phyloP scores from a whole-genome alignment of 108 stramenopile species.

The Cylindrotheca closterium region DNA sequence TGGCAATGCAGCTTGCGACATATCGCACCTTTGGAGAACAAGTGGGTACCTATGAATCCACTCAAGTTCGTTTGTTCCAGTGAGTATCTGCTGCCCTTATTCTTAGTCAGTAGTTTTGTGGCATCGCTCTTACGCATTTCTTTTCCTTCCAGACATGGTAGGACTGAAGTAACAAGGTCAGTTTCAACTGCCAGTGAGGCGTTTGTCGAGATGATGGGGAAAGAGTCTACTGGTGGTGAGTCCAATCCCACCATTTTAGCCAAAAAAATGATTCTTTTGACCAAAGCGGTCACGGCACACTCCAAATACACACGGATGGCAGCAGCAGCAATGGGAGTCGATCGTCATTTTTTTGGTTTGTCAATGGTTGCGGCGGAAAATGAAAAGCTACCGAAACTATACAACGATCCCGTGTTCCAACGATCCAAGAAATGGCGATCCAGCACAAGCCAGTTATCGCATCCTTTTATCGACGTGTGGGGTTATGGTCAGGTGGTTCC shows the following conservation, averaged over 20 bases:
- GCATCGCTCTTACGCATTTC: too few species aligned
- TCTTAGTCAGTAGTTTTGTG: too few species aligned
- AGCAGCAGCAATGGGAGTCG: constrained; percentile 72
- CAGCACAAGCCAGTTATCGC: constrained; percentile 72
- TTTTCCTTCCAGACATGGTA: constrained; percentile 57
- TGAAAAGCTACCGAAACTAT: constrained; percentile 57
- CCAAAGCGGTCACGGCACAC: constrained; percentile 58
- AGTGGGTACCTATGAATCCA: constrained; percentile 78
- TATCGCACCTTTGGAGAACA: constrained; percentile 65
- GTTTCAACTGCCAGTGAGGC: constrained; percentile 45
- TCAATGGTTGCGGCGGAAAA: constrained; percentile 44
- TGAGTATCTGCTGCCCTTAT: neutral
- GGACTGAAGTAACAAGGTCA: constrained; percentile 76
- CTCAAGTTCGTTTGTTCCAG: constrained; percentile 70
- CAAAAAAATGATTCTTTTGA: constrained; percentile 58
- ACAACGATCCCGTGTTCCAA: constrained; percentile 57
- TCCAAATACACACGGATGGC: constrained; percentile 63
- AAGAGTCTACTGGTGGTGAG: constrained; percentile 25
- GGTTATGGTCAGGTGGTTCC: constrained; percentile 86
- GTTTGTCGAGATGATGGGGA: constrained; percentile 63
- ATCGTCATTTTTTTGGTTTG: constrained; percentile 81
- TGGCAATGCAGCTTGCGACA: constrained; percentile 83
- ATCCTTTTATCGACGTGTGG: constrained; percentile 67
- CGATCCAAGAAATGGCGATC: constrained; percentile 75
- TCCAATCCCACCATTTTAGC: constrained; percentile 9